Evolutionary conservation across 495 filamentous ascomycete species (phyloP).

Genomic region (Melanomma pulvis-pyrius): DNA sequence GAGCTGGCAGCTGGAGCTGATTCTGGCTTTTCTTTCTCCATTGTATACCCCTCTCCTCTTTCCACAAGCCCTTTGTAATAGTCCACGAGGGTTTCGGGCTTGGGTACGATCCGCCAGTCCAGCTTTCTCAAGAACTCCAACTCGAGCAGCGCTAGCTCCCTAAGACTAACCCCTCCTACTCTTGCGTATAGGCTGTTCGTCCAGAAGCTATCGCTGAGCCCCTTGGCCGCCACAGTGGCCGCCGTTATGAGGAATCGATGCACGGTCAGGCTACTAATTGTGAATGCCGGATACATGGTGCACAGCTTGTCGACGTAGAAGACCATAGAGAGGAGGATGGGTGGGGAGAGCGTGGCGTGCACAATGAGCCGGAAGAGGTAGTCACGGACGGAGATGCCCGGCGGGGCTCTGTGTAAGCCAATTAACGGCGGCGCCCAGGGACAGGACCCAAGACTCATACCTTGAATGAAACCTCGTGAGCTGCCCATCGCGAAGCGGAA

Average conservation of each 20-base stretch:
- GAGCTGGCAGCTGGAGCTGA: not conserved
- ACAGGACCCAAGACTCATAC: constrained; percentile 46
- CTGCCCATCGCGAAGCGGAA: constrained; percentile 78
- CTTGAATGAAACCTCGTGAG: constrained; percentile 95
- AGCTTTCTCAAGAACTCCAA: constrained; percentile 89
- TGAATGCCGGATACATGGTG: constrained; percentile 87
- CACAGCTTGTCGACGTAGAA: constrained; percentile 98
- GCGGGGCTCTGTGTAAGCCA: constrained; percentile 66
- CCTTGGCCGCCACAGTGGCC: constrained; percentile 93
- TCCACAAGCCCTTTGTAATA: constrained; percentile 89
- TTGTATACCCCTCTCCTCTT: constrained; percentile 61
- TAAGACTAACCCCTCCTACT: constrained; percentile 86
- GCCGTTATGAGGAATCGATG: constrained; percentile 96
- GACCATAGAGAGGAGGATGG: constrained; percentile 98
- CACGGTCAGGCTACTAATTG: constrained; percentile 90
- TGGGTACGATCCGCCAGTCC: constrained; percentile 95
- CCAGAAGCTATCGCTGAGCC: constrained; percentile 94
- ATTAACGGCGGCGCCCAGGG: constrained; percentile 10
- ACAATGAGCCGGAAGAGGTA: constrained; percentile 91
- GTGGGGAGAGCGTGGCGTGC: constrained; percentile 89
- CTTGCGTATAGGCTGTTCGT: constrained; percentile 94
- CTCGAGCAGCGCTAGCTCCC: constrained; percentile 89
- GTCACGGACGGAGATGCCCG: constrained; percentile 88
- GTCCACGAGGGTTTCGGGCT: constrained; percentile 86
- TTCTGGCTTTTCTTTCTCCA: constrained; percentile 27